These are phyloP conservation scores for Schoenoplectus tabernaemontani DNA, from an alignment of 202 grass and related monocot genomes.

Conservation along the genomic window DNA sequence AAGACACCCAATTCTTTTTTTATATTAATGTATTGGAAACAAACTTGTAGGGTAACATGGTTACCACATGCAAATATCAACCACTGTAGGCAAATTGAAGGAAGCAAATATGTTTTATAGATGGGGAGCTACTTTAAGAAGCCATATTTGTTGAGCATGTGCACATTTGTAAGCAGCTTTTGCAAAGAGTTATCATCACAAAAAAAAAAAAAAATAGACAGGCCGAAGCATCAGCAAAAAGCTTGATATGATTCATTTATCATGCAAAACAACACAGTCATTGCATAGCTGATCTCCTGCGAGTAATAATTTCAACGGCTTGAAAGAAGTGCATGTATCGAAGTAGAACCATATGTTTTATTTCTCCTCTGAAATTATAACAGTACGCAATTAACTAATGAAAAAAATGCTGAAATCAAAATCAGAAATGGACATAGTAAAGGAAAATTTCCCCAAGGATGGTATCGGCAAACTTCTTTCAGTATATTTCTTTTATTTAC, in stretches of 20 bases:
- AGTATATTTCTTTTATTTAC: neutral
- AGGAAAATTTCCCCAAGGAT: neutral
- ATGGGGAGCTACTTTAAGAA: conserved; percentile 82
- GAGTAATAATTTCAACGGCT: conserved; percentile 34
- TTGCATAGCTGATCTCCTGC: neutral
- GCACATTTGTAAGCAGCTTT: conserved; percentile 5
- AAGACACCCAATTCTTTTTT: neutral
- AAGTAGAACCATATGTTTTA: conserved; percentile 51
- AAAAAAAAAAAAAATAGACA: neutral
- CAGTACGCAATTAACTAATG: neutral
- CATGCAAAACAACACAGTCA: neutral
- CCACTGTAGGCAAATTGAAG: neutral
- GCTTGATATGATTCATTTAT: neutral
- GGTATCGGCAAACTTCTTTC: neutral
- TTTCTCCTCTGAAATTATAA: conserved; percentile 58
- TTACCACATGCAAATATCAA: neutral
- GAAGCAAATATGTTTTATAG: conserved; percentile 7
- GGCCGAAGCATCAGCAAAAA: neutral
- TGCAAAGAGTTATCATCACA: neutral
- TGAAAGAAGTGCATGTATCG: conserved; percentile 56
- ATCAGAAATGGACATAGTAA: neutral
- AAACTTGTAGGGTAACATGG: neutral
- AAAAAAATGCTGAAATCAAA: neutral
- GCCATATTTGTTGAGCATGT: conserved; percentile 76
- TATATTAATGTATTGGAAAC: neutral